Conservation (phyloP, 257 asterid species). For the Osmanthus fragrans region DNA sequence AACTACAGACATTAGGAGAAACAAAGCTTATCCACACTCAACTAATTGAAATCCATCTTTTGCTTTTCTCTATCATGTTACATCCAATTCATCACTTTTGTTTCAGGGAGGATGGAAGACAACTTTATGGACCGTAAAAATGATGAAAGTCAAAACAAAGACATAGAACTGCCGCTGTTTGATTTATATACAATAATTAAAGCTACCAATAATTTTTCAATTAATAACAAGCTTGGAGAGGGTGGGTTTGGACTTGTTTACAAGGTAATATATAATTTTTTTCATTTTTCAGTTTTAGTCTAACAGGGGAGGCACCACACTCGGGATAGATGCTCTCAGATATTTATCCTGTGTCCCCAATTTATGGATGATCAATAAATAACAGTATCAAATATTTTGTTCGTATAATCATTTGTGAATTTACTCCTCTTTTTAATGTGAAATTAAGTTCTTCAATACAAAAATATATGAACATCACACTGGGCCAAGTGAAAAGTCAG, state of each 20-base stretch:
- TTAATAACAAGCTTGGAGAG: conserved; percentile 24
- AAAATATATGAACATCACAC: too few species aligned
- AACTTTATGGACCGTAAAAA: not conserved
- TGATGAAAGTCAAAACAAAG: conserved; percentile 4
- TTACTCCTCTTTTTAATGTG: too few species aligned
- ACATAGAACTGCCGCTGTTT: conserved; percentile 25
- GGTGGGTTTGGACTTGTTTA: conserved; percentile 33
- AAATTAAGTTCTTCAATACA: too few species aligned
- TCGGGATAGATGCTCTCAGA: too few species aligned
- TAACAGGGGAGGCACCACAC: too few species aligned
- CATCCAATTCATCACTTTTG: not conserved
- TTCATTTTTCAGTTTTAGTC: too few species aligned
- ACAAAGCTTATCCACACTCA: too few species aligned
- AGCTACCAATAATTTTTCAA: conserved; percentile 29
- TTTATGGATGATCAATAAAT: too few species aligned
- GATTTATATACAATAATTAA: conserved; percentile 19
- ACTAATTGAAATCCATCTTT: not conserved
- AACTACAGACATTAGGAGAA: not conserved
- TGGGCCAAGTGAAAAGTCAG: too few species aligned
- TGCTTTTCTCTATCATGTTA: not conserved
- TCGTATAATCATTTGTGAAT: too few species aligned
- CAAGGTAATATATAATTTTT: conserved; percentile 2
- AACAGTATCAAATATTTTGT: not conserved
- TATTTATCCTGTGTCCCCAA: too few species aligned
- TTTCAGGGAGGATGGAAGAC: not conserved